A percentile compares a stretch with the other conserved stretches of the same genome.
These are phyloP conservation scores for Knoxia roxburghii DNA, from an alignment of 257 asterid species.

Conservation along the genomic window DNA sequence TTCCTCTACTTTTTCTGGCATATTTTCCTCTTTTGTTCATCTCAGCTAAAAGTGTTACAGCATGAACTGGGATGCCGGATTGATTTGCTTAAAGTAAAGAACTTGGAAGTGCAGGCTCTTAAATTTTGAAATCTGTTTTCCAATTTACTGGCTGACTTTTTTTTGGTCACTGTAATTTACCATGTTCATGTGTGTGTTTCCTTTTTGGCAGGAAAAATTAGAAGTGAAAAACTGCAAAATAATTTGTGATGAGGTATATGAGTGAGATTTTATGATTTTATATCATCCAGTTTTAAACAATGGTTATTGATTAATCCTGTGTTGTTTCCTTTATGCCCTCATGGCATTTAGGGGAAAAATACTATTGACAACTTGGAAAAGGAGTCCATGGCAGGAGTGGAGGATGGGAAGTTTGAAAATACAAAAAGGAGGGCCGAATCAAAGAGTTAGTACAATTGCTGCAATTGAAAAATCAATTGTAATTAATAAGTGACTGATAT, in stretches of 20 bases:
- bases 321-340: slow-evolving; percentile 12
- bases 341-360: slow-evolving; percentile 25
- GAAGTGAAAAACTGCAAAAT: slow-evolving; percentile 16
- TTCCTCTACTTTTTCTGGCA: slow-evolving; percentile 7
- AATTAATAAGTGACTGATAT: slow-evolving; percentile 1
- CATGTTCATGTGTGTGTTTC: too few relatives aligned
- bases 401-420: slow-evolving; percentile 25
- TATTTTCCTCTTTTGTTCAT: not conserved
- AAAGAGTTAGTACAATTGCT: slow-evolving; percentile 40
- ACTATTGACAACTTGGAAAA: slow-evolving; percentile 19
- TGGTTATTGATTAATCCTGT: slow-evolving; percentile 5
- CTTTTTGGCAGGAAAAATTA: slow-evolving; percentile 37
- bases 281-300: not conserved
- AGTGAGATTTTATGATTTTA: not conserved
- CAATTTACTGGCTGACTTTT: slow-evolving; percentile 3
- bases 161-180: not conserved
- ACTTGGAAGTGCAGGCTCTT: too few relatives aligned
- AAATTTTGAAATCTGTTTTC: not conserved
- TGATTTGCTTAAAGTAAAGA: too few relatives aligned
- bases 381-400: slow-evolving; percentile 24
- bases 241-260: too few relatives aligned
- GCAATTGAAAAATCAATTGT: not conserved
- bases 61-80: too few relatives aligned
- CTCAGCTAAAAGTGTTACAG: too few relatives aligned
- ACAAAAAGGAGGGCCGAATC: slow-evolving; percentile 26